Conservation (phyloP, 2,329 filamentous ascomycete species). For the Colletotrichum gigasporum region DNA sequence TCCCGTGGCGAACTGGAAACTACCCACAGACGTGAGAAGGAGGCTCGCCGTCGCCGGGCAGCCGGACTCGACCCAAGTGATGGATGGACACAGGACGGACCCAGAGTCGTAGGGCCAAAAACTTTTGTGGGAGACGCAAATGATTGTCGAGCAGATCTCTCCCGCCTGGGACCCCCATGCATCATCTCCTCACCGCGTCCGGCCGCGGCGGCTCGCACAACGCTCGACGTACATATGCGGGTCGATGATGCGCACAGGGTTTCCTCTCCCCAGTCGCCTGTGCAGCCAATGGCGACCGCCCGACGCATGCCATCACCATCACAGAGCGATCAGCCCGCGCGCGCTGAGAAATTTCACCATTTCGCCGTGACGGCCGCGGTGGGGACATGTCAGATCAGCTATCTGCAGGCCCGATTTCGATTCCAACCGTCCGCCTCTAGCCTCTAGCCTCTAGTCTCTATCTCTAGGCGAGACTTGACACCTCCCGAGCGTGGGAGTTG, state of each 20-base stretch:
- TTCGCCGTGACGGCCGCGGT: conserved; percentile 10
- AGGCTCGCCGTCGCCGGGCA: conserved; percentile 1
- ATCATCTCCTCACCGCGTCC: conserved; percentile 12
- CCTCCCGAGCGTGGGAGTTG: background rate
- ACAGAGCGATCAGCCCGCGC: conserved; percentile 7
- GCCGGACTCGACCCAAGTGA: background rate
- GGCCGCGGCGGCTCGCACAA: conserved; percentile 24
- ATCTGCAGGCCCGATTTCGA: conserved; percentile 24
- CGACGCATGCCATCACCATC: background rate
- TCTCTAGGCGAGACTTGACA: conserved; percentile 9
- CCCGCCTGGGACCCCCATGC: background rate
- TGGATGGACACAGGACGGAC: background rate
- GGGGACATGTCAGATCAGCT: conserved; percentile 26
- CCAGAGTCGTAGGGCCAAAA: background rate
- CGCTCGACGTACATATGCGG: conserved; percentile 27
- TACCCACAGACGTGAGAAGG: conserved; percentile 1
- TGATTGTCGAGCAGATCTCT: conserved; percentile 7
- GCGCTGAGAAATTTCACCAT: conserved; percentile 9
- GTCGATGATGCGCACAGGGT: conserved; percentile 32
- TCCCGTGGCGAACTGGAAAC: conserved; percentile 7
- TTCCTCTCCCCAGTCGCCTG: conserved; percentile 7
- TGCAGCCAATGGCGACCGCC: conserved; percentile 10
- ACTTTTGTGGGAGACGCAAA: background rate
- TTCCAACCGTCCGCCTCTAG: background rate
- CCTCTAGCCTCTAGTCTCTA: too few species aligned